Conservation (phyloP, 2,329 filamentous ascomycete species). For the Aspergillus intermedius region DNA sequence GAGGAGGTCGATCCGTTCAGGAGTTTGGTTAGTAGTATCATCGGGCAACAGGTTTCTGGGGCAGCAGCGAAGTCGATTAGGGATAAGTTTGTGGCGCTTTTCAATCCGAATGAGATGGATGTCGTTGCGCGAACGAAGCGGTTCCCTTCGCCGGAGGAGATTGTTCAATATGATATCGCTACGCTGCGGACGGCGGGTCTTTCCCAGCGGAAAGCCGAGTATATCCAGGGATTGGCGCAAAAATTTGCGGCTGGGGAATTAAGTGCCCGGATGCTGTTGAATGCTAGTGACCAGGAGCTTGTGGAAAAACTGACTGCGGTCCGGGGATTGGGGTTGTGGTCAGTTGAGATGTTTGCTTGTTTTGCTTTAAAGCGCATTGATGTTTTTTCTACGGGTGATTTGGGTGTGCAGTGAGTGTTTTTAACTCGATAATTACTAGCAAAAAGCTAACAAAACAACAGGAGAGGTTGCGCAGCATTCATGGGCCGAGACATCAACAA, state of each 20-base stretch:
- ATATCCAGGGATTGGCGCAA: constrained; percentile 75
- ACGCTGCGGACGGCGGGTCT: constrained; percentile 76
- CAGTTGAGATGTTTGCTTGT: constrained; percentile 95
- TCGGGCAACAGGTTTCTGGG: constrained; percentile 92
- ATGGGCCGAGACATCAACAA: constrained; percentile 75
- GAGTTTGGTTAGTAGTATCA: constrained; percentile 76
- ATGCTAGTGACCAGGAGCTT: constrained; percentile 78
- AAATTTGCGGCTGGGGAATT: constrained; percentile 74
- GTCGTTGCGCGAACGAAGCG: constrained; percentile 7
- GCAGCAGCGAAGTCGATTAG: constrained; percentile 87
- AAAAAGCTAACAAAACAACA: constrained; percentile 18
- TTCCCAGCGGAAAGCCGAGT: constrained; percentile 92
- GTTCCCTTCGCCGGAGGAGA: constrained; percentile 73
- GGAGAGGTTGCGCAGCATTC: constrained; percentile 82
- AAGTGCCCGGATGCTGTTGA: constrained; percentile 66
- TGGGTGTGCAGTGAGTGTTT: constrained; percentile 70
- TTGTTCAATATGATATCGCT: constrained; percentile 57
- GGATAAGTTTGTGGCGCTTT: constrained; percentile 71
- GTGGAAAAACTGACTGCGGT: constrained; percentile 77
- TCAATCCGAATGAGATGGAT: constrained; percentile 39
- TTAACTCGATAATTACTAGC: neutral
- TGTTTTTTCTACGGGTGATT: constrained; percentile 84
- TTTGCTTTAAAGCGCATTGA: constrained; percentile 93
- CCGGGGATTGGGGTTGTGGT: constrained; percentile 81
- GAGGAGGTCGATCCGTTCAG: constrained; percentile 86